These are phyloP conservation scores for Coelastrella sp. DNA, from an alignment of 139 green algal species.

Conservation along the genomic window DNA sequence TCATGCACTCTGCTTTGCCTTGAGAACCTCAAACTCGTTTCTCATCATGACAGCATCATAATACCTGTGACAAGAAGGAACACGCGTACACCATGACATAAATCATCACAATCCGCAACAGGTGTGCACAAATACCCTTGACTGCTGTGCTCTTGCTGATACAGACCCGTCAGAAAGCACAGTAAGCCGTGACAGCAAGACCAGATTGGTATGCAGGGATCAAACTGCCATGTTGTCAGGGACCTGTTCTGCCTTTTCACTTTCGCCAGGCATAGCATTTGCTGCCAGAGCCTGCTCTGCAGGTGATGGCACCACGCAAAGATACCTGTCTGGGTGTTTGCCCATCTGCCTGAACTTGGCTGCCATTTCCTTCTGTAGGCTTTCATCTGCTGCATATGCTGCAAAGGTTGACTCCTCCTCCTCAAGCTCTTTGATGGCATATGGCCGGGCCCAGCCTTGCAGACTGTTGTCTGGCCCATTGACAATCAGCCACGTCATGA, in stretches of 20 bases:
- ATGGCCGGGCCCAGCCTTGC: constrained; percentile 46
- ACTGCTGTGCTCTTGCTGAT: too few relatives aligned
- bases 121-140: neutral
- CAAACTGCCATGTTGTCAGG: too few relatives aligned
- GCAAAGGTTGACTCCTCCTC: constrained; percentile 51
- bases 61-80: constrained; percentile 10
- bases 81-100: too few relatives aligned
- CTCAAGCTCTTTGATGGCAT: constrained; percentile 58
- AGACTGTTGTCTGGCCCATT: constrained; percentile 61
- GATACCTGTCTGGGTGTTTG: constrained; percentile 49
- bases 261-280: neutral
- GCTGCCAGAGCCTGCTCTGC: too few relatives aligned
- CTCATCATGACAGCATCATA: constrained; percentile 51
- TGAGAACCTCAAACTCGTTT: constrained; percentile 46
- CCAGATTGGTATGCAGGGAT: too few relatives aligned
- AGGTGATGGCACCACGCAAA: too few relatives aligned
- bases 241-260: too few relatives aligned
- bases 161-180: too few relatives aligned
- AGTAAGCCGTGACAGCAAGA: too few relatives aligned
- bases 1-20: constrained; percentile 35
- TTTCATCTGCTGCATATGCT: constrained; percentile 28
- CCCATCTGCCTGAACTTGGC: constrained; percentile 17
- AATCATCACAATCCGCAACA: too few relatives aligned
- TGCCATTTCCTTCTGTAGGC: neutral
- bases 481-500: constrained; percentile 50